Evolutionary conservation across 306 rosid genomes (phyloP), one percentile per base, ranked within the genome.

Genomic region (Castanospermum australe): DNA sequence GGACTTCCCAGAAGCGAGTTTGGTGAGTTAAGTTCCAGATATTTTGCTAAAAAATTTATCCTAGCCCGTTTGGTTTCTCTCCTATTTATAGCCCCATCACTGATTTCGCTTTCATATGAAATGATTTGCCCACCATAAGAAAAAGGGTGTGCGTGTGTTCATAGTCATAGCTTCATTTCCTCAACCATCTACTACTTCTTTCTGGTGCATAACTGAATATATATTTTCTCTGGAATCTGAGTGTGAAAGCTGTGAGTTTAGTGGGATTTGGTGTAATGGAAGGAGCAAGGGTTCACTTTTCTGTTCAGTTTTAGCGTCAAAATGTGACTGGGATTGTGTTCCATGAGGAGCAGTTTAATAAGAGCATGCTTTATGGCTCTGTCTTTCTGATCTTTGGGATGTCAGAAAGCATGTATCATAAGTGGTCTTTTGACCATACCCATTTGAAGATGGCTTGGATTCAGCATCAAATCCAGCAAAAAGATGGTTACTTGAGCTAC

Each of bases 391-490:
- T 81, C 83, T 79, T 67, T 81, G 87, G 82, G 82, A 83, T 90
- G 92, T 56, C 81, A 71, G 77, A 80, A 50, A 70, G 70, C 6
- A 79, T 48, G 65, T 60, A 63, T 47, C 62, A 38, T 78, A 75
- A 79, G 79, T 84, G 86, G 86, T 81, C 62, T 82, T 82, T 83
- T 64, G 81, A 86, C 69, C 71, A 85, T 32, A 81, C 90, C 86
- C 92, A 84, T 84, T 73, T 88, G 83, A 88, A 90, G 78, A 92
- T 90, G 88, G 79, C 89, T 57, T 78, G 87, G 90, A 77, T 89
- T 89, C 87, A 79, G 20, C 87, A 71, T 63, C 89, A 84, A 72
- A 80, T 81, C 82, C 83, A 79, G 73, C 77, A 71, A 47, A 89
- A 86, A 63, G 93, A 92, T 84, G 96, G 91, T 25, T 84, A 83